These are phyloP conservation scores for Debaryomyces castellii DNA, from an alignment of 805 yeast species.

Conservation along the genomic window DNA sequence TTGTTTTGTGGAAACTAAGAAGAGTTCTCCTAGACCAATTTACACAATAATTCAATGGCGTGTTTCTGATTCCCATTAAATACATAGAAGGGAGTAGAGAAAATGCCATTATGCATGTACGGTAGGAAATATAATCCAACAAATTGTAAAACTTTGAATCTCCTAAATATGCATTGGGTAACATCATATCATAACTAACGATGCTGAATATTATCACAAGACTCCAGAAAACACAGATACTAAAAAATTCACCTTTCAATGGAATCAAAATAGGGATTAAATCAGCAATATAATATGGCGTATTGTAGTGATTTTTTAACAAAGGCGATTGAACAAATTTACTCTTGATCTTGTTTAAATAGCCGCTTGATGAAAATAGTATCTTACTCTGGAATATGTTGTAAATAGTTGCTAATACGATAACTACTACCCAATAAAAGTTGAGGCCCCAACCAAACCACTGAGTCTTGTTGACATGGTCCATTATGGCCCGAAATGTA, in stretches of 20 bases:
- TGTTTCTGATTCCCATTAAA: slow-evolving; percentile 4
- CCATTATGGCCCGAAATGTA: not conserved
- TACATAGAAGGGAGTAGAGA: slow-evolving; percentile 4
- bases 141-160: slow-evolving; percentile 1
- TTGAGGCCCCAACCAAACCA: slow-evolving; percentile 5
- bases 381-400: not conserved
- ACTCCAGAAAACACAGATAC: not conserved
- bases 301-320: not conserved
- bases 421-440: slow-evolving; percentile 3
- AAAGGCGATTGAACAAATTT: not conserved
- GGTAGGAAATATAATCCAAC: slow-evolving; percentile 4
- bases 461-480: slow-evolving; percentile 4
- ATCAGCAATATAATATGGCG: slow-evolving; percentile 1
- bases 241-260: not conserved
- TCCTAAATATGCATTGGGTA: slow-evolving; percentile 5
- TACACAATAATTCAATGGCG: not conserved
- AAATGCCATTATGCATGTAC: slow-evolving; percentile 4
- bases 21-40: slow-evolving; percentile 3
- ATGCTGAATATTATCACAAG: slow-evolving; percentile 1
- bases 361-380: not conserved
- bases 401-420: not conserved
- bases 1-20: slow-evolving; percentile 2
- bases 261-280: slow-evolving; percentile 2
- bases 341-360: not conserved
- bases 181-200: not conserved